Percentiles rank a stretch among this genome's conserved stretches.
Conservation (phyloP, 2,329 filamentous ascomycete genomes). For the Xylariaceae sp. region DNA sequence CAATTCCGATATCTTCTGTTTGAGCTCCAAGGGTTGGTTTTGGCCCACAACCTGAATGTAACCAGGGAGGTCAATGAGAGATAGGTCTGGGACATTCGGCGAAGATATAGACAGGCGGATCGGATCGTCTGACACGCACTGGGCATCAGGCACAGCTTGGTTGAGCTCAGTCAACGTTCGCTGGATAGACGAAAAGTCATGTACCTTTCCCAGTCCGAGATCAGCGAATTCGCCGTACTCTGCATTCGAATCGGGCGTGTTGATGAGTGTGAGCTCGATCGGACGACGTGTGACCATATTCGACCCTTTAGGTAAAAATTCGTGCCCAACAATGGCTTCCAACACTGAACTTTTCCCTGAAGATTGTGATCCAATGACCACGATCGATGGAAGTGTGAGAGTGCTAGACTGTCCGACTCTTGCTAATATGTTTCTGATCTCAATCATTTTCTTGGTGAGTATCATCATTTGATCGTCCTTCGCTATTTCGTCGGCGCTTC, state of each 20-base stretch:
- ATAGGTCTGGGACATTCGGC: constrained; percentile 90
- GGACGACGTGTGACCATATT: constrained; percentile 98
- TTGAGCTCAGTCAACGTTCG: constrained; percentile 93
- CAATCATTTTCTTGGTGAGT: constrained; percentile 98
- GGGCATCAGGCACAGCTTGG: constrained; percentile 79
- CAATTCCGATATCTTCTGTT: constrained; percentile 91
- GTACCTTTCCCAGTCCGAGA: constrained; percentile 81
- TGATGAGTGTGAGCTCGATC: constrained; percentile 93
- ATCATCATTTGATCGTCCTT: constrained; percentile 99
- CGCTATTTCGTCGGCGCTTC: constrained; percentile 61
- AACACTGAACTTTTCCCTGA: constrained; percentile 97
- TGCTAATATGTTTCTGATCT: constrained; percentile 88
- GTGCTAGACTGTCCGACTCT: constrained; percentile 88
- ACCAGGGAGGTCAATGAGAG: constrained; percentile 90
- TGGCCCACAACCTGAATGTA: constrained; percentile 95
- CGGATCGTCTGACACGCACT: constrained; percentile 94
- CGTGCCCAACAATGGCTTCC: constrained; percentile 95
- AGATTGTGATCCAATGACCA: constrained; percentile 98
- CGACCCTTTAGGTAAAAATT: constrained; percentile 94
- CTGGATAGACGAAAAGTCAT: constrained; percentile 89
- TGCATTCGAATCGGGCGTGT: constrained; percentile 78
- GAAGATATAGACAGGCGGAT: constrained; percentile 96
- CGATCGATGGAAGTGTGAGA: constrained; percentile 88
- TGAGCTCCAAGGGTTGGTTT: constrained; percentile 85
- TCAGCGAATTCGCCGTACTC: constrained; percentile 98